These are phyloP conservation scores for Erigeron philadelphicus DNA, from an alignment of 140 eudicot species.

Conservation along the genomic window DNA sequence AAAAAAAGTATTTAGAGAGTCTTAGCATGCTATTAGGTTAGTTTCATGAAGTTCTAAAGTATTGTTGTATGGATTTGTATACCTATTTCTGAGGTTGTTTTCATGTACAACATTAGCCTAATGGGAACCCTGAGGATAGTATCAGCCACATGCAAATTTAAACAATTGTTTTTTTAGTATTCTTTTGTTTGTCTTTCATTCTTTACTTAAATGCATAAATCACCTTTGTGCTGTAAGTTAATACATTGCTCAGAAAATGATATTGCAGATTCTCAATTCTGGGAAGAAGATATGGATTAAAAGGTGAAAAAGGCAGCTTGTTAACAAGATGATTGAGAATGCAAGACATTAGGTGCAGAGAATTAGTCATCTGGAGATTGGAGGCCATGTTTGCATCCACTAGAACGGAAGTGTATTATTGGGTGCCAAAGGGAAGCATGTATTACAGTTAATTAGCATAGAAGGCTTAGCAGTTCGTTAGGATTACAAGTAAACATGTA, in stretches of 20 bases:
- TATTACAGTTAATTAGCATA: neutral
- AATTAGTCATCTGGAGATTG: neutral
- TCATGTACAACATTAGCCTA: neutral
- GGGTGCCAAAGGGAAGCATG: neutral
- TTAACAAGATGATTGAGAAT: neutral
- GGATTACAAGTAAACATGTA: neutral
- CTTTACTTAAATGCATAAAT: neutral
- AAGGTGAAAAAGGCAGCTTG: neutral
- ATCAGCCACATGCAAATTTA: neutral
- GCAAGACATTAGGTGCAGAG: neutral
- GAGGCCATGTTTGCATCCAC: neutral
- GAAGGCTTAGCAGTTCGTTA: neutral
- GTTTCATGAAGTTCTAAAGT: neutral
- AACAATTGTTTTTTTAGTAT: neutral
- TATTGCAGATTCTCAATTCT: slow-evolving; percentile 5
- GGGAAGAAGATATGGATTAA: neutral
- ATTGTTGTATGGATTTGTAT: neutral
- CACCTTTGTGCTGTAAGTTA: neutral
- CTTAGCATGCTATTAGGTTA: neutral
- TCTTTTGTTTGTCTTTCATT: neutral
- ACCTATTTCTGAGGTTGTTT: neutral
- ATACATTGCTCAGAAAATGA: slow-evolving; percentile 3
- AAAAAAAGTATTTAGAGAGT: neutral
- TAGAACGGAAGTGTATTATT: neutral
- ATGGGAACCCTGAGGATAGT: neutral